Evolutionary conservation across 352 stramenopile genomes (phyloP).

Genomic region (Lagenidium sp.): DNA sequence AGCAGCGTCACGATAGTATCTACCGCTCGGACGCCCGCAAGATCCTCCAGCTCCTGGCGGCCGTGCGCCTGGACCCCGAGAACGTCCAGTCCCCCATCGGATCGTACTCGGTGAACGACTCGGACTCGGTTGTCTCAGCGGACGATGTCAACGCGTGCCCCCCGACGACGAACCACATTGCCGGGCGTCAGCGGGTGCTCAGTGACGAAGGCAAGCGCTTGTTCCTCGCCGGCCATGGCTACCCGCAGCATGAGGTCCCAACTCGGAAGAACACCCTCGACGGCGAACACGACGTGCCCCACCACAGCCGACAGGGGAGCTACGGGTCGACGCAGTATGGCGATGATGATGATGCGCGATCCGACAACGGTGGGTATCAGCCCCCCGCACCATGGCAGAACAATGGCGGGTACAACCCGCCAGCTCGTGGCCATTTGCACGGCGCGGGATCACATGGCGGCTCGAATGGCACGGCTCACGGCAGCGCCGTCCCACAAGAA

Average conservation of each 20-base stretch:
- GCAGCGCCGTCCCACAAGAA: conserved; percentile 6
- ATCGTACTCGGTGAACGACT: conserved; percentile 28
- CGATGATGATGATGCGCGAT: conserved; percentile 37
- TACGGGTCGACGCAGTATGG: conserved; percentile 48
- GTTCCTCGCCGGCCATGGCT: conserved; percentile 48
- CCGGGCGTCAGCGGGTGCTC: conserved; percentile 55
- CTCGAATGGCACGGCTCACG: conserved; percentile 17
- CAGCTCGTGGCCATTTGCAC: conserved; percentile 10
- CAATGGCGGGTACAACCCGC: conserved; percentile 40
- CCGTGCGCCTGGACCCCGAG: conserved; percentile 66
- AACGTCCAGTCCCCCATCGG: conserved; percentile 46
- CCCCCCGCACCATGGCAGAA: conserved; percentile 20
- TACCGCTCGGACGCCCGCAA: conserved; percentile 75
- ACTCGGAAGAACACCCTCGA: conserved; percentile 6
- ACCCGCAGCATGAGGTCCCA: no score
- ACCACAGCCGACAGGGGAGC: conserved; percentile 30
- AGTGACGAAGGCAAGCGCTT: conserved; percentile 84
- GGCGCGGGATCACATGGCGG: no score
- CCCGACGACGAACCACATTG: conserved; percentile 58
- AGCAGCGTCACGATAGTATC: conserved; percentile 77
- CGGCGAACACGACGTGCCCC: conserved; percentile 22
- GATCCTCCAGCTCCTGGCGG: conserved; percentile 74
- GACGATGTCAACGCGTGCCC: conserved; percentile 52
- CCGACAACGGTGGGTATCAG: conserved; percentile 26
- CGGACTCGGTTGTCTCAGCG: conserved; percentile 27